Conservation (phyloP, 106 monocot species). For the Dactylorhiza incarnata region DNA sequence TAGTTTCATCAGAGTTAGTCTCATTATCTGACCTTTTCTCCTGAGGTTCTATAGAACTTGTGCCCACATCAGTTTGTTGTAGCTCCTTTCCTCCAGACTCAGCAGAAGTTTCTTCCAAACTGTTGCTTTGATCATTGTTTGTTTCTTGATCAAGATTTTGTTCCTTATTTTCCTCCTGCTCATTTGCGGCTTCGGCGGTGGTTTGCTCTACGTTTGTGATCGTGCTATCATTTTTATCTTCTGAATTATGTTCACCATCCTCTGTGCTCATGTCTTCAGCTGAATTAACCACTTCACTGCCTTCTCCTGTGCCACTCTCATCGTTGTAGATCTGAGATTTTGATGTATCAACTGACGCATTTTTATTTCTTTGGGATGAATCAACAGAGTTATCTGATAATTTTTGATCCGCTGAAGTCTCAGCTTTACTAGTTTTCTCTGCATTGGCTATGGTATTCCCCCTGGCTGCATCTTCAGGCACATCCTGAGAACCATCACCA, state of each 20-base stretch:
- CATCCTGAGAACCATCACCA: neutral
- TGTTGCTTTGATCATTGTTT: conserved; percentile 12
- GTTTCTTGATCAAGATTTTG: conserved; percentile 16
- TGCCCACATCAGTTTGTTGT: conserved; percentile 6
- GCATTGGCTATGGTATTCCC: conserved; percentile 18
- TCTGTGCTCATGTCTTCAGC: conserved; percentile 7
- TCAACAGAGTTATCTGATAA: conserved; percentile 3
- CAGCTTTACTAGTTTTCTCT: conserved; percentile 7
- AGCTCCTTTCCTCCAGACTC: conserved; percentile 8
- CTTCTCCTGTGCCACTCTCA: conserved; percentile 31
- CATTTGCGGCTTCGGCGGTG: too few species aligned
- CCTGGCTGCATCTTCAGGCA: too few species aligned
- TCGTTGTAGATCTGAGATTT: conserved; percentile 26
- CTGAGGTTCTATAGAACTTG: neutral
- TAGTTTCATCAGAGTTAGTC: conserved; percentile 12
- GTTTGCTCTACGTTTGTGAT: too few species aligned
- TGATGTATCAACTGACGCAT: conserved; percentile 16
- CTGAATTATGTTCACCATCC: neutral
- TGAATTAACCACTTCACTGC: conserved; percentile 8
- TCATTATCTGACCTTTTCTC: neutral
- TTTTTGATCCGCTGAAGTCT: conserved; percentile 19
- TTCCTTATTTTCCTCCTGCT: neutral
- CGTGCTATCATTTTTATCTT: neutral
- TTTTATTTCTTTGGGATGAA: conserved; percentile 19
- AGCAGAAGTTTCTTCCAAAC: conserved; percentile 11